These are phyloP conservation scores for Monotropa hypopitys DNA, from an alignment of 179 eudicot genomes.

Conservation along the genomic window DNA sequence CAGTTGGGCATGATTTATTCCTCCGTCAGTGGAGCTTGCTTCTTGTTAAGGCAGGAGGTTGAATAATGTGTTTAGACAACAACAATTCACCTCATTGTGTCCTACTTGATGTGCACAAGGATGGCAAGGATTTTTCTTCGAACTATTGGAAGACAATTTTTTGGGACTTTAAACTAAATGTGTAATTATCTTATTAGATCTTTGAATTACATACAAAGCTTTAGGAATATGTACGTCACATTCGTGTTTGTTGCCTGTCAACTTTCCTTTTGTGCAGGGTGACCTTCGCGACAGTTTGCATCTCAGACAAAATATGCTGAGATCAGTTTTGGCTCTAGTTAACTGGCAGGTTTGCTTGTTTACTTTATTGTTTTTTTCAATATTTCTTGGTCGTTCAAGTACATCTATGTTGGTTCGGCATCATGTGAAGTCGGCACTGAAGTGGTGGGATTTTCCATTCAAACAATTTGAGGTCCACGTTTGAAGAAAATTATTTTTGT, in stretches of 20 bases:
- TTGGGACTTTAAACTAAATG: neutral
- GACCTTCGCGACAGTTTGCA: constrained; percentile 61
- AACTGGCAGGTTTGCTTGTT: constrained; percentile 48
- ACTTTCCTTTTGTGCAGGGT: constrained; percentile 41
- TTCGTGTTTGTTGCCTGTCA: constrained; percentile 4
- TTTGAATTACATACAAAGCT: neutral
- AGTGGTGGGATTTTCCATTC: neutral
- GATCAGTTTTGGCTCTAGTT: constrained; percentile 48
- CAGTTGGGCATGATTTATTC: neutral
- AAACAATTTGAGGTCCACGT: neutral
- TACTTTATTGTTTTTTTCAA: neutral
- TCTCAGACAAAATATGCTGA: constrained; percentile 59
- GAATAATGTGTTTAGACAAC: neutral
- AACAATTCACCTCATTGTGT: neutral
- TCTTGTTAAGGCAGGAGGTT: neutral
- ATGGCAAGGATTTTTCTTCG: neutral
- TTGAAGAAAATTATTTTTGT: neutral
- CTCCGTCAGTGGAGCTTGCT: neutral
- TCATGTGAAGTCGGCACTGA: neutral
- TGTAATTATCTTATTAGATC: neutral
- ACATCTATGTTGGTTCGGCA: neutral
- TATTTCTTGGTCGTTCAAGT: neutral
- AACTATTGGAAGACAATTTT: neutral
- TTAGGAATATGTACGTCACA: neutral
- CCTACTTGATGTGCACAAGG: neutral